These are phyloP conservation scores for Diplodia seriata DNA, from an alignment of 2,329 filamentous ascomycete genomes.

Conservation along the genomic window DNA sequence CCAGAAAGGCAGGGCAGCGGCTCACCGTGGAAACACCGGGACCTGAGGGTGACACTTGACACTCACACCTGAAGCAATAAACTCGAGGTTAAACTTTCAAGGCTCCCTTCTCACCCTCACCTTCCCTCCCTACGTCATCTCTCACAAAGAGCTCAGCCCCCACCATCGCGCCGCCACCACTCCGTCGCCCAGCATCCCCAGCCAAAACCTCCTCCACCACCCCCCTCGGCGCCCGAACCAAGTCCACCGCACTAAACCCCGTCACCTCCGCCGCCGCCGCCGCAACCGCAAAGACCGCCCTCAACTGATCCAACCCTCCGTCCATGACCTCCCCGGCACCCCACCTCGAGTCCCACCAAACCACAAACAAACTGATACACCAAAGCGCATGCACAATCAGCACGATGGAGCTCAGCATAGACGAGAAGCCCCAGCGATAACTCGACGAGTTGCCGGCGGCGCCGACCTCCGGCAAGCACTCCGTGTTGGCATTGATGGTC, in stretches of 20 bases:
- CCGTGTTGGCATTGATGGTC: slow-evolving; percentile 34
- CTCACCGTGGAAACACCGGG: background rate
- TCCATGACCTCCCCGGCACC: slow-evolving; percentile 39
- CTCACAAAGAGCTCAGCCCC: background rate
- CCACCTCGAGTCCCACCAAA: slow-evolving; percentile 46
- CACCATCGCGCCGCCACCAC: background rate
- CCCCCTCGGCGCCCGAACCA: background rate
- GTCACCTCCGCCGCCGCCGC: slow-evolving; percentile 39
- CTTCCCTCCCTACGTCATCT: background rate
- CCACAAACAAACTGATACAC: slow-evolving; percentile 43
- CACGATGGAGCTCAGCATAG: slow-evolving; percentile 43
- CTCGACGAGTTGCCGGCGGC: slow-evolving; percentile 8
- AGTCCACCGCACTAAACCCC: slow-evolving; percentile 34
- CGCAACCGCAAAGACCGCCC: slow-evolving; percentile 42
- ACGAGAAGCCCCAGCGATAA: slow-evolving; percentile 50
- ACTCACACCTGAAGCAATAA: too few species aligned
- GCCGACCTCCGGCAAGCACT: slow-evolving; percentile 41
- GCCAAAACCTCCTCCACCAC: background rate
- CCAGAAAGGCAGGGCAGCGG: background rate
- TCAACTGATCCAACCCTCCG: slow-evolving; percentile 43
- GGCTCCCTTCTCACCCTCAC: background rate
- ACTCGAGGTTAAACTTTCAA: background rate
- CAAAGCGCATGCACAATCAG: slow-evolving; percentile 43
- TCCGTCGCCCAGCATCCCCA: background rate
- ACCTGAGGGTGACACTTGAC: too few species aligned